Base-by-base conservation (phyloP, 371 early-diverging fungal species). In the Mortierella sp. region DNA sequence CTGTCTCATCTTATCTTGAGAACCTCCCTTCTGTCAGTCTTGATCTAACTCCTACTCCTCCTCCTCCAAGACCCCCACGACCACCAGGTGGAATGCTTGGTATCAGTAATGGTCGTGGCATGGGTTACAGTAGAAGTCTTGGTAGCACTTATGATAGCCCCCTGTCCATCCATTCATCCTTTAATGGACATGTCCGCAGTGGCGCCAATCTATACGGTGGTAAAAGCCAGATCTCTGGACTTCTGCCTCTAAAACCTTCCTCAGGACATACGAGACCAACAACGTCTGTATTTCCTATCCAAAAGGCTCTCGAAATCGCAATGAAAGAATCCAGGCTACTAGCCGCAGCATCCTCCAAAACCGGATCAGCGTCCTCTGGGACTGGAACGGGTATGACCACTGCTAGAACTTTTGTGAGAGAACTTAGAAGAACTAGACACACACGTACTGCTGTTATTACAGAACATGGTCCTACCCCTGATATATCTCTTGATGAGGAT, bases 131-230 rank as follows among this genome's bases (percentile, higher is more conserved):
- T 23, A 54, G 79, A 42, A 42, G 63, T 13, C 62, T 79, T 0
- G 79, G 79, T 6, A 64, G 73, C 53, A 72, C 66, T 47, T 79
- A 79, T 29, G 79, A 79, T 55, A 79, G 79, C 47, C 79, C 79
- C 1, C 32, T 64, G 53, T 49, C 73, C 15, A 69, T 58, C 37
- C 79, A 73, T 47, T 67, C 60, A 9, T 79, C 79, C 8, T 79
- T 79, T 37, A 73, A 79, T 45, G 79, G 79, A 10, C 79, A 79
- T 70, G 74, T 79, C 51, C 73, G 79, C 64, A 79, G 79, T 49
- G 79, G 70, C 8, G 73, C 74, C 32, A 79, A 79, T 54, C 64
- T 79, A 12, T 79, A 66, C 17, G 79, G 79, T 9, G 79, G 73
- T 55, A 72, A 58, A 43, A 77, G 47, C n/a, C 79, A 66, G 15